phyloP scores from a whole-genome alignment of 768 basidiomycete genomes.

The Plicaturopsis crispa region DNA sequence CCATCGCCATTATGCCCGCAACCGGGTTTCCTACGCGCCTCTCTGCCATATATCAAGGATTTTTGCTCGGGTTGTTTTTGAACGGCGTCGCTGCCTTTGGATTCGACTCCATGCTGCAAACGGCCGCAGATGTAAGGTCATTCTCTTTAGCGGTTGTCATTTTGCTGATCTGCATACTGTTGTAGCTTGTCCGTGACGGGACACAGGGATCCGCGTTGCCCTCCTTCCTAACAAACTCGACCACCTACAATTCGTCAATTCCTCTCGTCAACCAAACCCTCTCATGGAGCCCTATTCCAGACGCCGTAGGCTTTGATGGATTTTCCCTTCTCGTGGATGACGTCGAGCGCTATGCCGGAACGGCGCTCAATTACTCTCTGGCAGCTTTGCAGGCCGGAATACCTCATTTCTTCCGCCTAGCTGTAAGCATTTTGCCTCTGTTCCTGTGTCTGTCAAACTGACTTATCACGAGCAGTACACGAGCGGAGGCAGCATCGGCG shows the following conservation, averaged over 20 bases:
- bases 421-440: slow-evolving; percentile 39
- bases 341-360: slow-evolving; percentile 71
- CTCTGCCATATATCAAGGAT: slow-evolving; percentile 75
- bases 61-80: slow-evolving; percentile 76
- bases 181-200: slow-evolving; percentile 67
- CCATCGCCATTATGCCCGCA: slow-evolving; percentile 67
- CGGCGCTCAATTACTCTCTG: slow-evolving; percentile 65
- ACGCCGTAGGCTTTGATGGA: slow-evolving; percentile 54
- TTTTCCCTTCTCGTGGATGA: slow-evolving; percentile 81
- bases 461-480: slow-evolving; percentile 33
- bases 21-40: slow-evolving; percentile 77
- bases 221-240: slow-evolving; percentile 67
- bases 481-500: slow-evolving; percentile 41
- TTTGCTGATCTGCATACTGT: not conserved
- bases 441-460: not conserved
- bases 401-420: slow-evolving; percentile 75
- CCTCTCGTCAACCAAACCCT: slow-evolving; percentile 49
- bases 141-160: not conserved
- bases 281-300: slow-evolving; percentile 44
- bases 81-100: slow-evolving; percentile 78
- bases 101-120: slow-evolving; percentile 75
- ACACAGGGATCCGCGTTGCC: slow-evolving; percentile 64
- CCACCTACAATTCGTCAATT: slow-evolving; percentile 49
- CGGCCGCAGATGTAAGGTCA: slow-evolving; percentile 51
- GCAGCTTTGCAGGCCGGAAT: slow-evolving; percentile 48